phyloP scores from a whole-genome alignment of 1,284 basidiomycete species.

The Paramarasmius palmivorus region DNA sequence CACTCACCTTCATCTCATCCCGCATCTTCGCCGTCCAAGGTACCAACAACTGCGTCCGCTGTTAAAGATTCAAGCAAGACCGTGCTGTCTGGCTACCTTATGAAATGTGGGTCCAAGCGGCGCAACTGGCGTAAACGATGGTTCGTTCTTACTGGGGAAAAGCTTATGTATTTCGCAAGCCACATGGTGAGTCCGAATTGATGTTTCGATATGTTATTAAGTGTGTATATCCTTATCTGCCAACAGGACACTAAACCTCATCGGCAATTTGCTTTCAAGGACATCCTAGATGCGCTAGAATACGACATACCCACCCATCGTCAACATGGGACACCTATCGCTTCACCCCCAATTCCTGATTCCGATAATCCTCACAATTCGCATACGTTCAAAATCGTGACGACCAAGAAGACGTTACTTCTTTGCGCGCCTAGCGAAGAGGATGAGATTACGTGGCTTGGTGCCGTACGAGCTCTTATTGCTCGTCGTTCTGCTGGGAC shows the following conservation, averaged over 20 bases:
- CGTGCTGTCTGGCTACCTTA: constrained; percentile 88
- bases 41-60: constrained; percentile 23
- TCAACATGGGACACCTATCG: constrained; percentile 35
- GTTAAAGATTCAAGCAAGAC: constrained; percentile 66
- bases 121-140: constrained; percentile 95
- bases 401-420: constrained; percentile 86
- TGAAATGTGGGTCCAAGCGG: constrained; percentile 94
- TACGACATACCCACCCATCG: constrained; percentile 61
- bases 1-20: constrained; percentile 40
- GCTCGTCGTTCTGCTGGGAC: constrained; percentile 60
- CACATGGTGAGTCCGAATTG: constrained; percentile 73
- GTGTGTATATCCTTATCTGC: constrained; percentile 4
- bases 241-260: constrained; percentile 84
- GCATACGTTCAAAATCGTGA: constrained; percentile 93
- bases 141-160: constrained; percentile 85
- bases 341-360: constrained; percentile 35
- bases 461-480: constrained; percentile 89
- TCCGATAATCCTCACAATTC: constrained; percentile 40
- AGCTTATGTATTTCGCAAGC: constrained; percentile 79
- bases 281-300: constrained; percentile 93
- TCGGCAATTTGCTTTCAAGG: constrained; percentile 80
- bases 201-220: constrained; percentile 14
- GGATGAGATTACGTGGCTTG: constrained; percentile 98
- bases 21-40: constrained; percentile 42
- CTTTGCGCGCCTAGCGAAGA: constrained; percentile 96